phyloP scores from a whole-genome alignment of 1,139 yeast genomes.

The Meyerozyma elateridarum region DNA sequence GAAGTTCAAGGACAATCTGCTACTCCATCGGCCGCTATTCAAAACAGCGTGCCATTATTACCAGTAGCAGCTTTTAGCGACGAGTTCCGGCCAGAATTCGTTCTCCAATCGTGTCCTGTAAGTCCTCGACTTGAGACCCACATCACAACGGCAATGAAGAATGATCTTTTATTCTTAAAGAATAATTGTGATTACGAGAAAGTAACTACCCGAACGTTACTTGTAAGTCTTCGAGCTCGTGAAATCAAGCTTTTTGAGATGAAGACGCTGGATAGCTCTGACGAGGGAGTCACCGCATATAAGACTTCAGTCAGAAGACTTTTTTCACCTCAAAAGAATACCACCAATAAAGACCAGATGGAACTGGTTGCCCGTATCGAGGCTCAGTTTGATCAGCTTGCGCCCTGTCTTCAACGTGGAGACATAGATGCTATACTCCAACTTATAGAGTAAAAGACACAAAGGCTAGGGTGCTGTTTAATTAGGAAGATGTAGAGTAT shows the following conservation, averaged over 20 bases:
- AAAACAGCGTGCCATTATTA: conserved; percentile 17
- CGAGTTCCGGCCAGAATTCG: conserved; percentile 50
- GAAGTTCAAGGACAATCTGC: not conserved
- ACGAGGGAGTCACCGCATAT: conserved; percentile 1
- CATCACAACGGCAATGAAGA: conserved; percentile 50
- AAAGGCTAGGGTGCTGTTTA: too few relatives aligned
- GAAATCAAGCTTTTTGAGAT: conserved; percentile 53
- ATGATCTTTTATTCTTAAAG: conserved; percentile 44
- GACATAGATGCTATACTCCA: not conserved
- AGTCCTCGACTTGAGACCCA: conserved; percentile 50
- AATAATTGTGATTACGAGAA: conserved; percentile 30
- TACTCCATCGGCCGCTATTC: not conserved
- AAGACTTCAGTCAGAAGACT: conserved; percentile 2
- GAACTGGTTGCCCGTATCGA: conserved; percentile 1
- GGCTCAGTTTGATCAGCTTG: conserved; percentile 1
- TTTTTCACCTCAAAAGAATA: not conserved
- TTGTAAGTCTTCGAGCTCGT: conserved; percentile 50
- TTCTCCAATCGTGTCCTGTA: conserved; percentile 43
- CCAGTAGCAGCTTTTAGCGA: conserved; percentile 48
- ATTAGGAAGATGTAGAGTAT: too few relatives aligned
- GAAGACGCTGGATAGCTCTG: conserved; percentile 13
- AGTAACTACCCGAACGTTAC: conserved; percentile 34
- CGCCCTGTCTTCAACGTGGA: conserved; percentile 1
- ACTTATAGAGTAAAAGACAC: too few relatives aligned
- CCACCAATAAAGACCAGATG: conserved; percentile 2